phyloP scores from a whole-genome alignment of 805 yeast genomes.

The Yamadazyma sp. region DNA sequence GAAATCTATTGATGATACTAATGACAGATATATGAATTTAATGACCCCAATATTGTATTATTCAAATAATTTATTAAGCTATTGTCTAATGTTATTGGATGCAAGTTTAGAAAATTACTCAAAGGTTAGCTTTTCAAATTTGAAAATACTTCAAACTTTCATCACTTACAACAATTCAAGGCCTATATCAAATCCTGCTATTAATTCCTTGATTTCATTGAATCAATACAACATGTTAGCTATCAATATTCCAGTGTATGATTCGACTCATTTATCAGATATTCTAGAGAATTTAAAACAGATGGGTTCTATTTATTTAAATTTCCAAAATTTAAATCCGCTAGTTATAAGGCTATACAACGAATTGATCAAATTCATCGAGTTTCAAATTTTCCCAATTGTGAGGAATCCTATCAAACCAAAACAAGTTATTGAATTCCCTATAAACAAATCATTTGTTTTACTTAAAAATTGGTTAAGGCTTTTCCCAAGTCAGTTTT shows the following conservation, averaged over 20 bases:
- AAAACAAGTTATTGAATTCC: conserved; percentile 17
- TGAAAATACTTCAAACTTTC: conserved; percentile 6
- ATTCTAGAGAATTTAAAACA: conserved; percentile 13
- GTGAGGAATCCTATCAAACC: conserved; percentile 13
- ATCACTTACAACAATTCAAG: conserved; percentile 9
- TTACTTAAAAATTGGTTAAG: conserved; percentile 19
- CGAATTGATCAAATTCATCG: conserved; percentile 15
- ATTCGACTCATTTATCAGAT: conserved; percentile 20
- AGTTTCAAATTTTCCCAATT: conserved; percentile 16
- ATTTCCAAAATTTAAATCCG: not conserved
- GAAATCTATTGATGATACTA: not conserved
- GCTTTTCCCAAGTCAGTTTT: conserved; percentile 16
- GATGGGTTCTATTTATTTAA: conserved; percentile 10
- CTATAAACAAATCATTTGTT: conserved; percentile 16
- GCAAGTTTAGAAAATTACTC: conserved; percentile 13
- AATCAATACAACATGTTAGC: conserved; percentile 15
- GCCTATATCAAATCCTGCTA: conserved; percentile 3
- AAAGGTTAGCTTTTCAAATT: conserved; percentile 10
- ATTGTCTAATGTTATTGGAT: conserved; percentile 11
- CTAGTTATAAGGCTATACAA: conserved; percentile 11
- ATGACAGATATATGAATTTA: conserved; percentile 9
- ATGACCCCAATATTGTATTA: conserved; percentile 16
- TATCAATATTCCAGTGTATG: conserved; percentile 23
- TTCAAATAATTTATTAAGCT: conserved; percentile 12
- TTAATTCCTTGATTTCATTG: conserved; percentile 5